Evolutionary conservation across 108 stramenopile species (phyloP), one percentile per base, ranked within the genome.

Genomic region (Fragilaria crotonensis): DNA sequence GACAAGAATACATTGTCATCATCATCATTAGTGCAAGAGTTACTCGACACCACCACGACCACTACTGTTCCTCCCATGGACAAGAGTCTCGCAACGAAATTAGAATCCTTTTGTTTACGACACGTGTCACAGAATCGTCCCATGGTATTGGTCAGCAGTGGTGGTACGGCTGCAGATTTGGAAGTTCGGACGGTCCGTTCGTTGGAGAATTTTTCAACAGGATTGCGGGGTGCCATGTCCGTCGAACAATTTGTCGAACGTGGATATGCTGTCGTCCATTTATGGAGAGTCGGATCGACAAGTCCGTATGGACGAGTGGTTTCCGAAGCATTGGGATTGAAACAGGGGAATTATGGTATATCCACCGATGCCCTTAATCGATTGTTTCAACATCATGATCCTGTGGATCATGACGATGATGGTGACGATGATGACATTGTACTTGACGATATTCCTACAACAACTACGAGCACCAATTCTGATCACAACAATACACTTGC

Each of bases 161-260:
- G 95, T 25, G 95, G 95, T 1, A 94, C 93, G 0, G 71, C 82
- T 20, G 79, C 84, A 19, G 81, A 83, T 52, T 75, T 98, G 61
- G 97, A 98, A 77, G 44, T 70, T 28, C 80, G 90, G 57, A 73
- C 68, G 11, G 96, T 98, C 7, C 79, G 97, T 19, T 95, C 72
- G 62, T 62, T 98, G 48, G 97, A 98, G 48, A 98, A 98, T 66
- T 98, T 98, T 75, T 87, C 85, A 58, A 95, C 95, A 0, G 97
- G 97, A 5, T 54, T 67, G 1, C 71, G 97, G n/a, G 97, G 97
- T 5, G 95, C 95, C 0, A 54, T 75, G 5, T 74, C 90, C 0
- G 93, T 94, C 3, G 97, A 97, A 75, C 74, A 90, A 59, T 94
- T 97, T 54, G 53, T 93, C 25, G 54, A 70, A 47, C 52, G 83